Evolutionary conservation across 176 grass and related monocot genomes (phyloP).

Genomic region (Carex kokanica): DNA sequence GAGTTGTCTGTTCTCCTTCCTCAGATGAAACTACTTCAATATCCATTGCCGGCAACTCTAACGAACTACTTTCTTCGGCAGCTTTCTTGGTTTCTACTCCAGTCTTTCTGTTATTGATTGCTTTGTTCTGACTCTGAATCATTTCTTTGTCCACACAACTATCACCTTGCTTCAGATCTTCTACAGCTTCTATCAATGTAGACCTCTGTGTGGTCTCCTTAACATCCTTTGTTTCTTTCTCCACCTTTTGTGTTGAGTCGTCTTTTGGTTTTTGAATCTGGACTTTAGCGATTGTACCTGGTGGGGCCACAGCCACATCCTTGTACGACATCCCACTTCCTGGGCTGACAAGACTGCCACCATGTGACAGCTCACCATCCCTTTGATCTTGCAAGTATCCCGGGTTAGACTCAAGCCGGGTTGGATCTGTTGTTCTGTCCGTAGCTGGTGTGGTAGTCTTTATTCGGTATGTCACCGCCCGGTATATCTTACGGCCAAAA

Average conservation of each 20-base stretch:
- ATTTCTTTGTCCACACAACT: constrained; percentile 30
- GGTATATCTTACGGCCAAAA: constrained; percentile 80
- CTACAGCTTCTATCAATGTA: background rate
- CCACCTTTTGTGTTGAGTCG: constrained; percentile 55
- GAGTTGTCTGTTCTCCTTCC: constrained; percentile 21
- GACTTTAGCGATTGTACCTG: constrained; percentile 81
- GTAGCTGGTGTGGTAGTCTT: constrained; percentile 59
- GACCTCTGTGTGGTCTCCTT: constrained; percentile 10
- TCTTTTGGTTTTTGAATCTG: constrained; percentile 70
- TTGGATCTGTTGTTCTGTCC: constrained; percentile 18
- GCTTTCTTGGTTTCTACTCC: constrained; percentile 37
- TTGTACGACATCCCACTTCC: constrained; percentile 85
- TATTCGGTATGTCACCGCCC: constrained; percentile 76
- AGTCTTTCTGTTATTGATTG: constrained; percentile 30
- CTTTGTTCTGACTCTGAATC: constrained; percentile 34
- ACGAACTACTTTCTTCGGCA: constrained; percentile 23
- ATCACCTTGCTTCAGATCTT: constrained; percentile 26
- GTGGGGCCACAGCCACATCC: constrained; percentile 94
- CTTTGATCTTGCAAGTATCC: constrained; percentile 43
- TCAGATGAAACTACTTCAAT: constrained; percentile 43
- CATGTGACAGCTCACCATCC: constrained; percentile 43
- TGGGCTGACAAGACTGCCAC: constrained; percentile 45
- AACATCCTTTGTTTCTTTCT: constrained; percentile 55
- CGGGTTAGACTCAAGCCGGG: constrained; percentile 31
- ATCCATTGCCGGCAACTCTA: constrained; percentile 36